Evolutionary conservation across 129 eudicot genomes (phyloP).

Genomic region (Flaveria brownii): DNA sequence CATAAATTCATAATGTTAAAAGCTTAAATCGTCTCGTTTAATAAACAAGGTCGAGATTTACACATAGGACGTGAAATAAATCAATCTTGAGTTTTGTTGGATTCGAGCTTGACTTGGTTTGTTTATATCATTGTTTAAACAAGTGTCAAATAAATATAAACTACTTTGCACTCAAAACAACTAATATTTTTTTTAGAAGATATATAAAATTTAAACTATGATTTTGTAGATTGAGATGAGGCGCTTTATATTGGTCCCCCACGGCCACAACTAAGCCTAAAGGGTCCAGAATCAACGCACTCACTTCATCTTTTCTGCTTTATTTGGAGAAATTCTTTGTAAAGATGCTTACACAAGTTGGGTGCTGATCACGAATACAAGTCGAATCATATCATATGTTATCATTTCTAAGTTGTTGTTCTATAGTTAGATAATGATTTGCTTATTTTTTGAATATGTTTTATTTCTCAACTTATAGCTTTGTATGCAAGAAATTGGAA

Average conservation of each 20-base stretch:
- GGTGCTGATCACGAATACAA: neutral
- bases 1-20: no score
- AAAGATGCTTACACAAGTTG: neutral
- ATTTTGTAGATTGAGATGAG: neutral
- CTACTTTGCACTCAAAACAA: neutral
- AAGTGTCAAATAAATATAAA: neutral
- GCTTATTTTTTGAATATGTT: neutral
- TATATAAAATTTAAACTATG: neutral
- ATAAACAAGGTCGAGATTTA: neutral
- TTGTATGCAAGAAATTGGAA: no score
- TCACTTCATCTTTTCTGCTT: no score
- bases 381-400: neutral
- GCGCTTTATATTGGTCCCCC: constrained; percentile 24
- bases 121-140: neutral
- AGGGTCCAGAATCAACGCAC: constrained; percentile 23
- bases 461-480: no score
- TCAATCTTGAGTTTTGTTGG: neutral
- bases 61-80: neutral
- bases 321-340: neutral
- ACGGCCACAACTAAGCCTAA: constrained; percentile 9
- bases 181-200: neutral
- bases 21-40: neutral
- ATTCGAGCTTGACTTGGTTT: neutral
- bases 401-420: neutral
- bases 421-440: neutral